phyloP scores from a whole-genome alignment of 192 early-diverging fungal genomes.

The Dimargaris verticillata region DNA sequence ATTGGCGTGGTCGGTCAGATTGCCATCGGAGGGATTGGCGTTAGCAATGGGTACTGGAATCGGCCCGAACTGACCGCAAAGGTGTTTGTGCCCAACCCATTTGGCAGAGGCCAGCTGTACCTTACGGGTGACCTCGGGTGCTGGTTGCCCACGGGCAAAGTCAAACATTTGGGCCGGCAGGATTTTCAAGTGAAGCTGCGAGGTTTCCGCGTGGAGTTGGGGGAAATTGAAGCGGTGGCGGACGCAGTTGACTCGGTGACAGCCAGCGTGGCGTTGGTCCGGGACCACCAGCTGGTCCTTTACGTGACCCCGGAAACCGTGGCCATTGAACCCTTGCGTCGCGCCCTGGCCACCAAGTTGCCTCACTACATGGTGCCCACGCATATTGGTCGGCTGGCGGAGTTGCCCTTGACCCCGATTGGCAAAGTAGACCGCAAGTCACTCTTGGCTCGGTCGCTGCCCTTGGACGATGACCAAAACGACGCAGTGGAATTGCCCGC shows the following conservation, averaged over 20 bases:
- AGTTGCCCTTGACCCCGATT: neutral
- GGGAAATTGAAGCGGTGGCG: neutral
- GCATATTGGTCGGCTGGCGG: neutral
- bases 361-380: conserved; percentile 7
- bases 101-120: neutral
- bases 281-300: neutral
- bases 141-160: conserved; percentile 1
- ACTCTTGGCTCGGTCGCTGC: neutral
- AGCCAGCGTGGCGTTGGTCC: neutral
- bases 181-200: conserved; percentile 5
- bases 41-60: neutral
- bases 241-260: neutral
- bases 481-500: no score
- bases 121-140: neutral
- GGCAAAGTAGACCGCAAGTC: conserved; percentile 7
- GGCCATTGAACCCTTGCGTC: neutral
- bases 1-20: neutral
- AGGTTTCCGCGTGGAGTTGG: conserved; percentile 3
- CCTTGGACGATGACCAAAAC: no score
- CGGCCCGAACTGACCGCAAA: neutral
- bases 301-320: neutral
- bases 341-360: neutral
- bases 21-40: neutral
- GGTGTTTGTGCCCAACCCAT: neutral
- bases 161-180: neutral